Conservation (phyloP, 2,329 filamentous ascomycete genomes). For the Aspergillus hiratsukae region DNA sequence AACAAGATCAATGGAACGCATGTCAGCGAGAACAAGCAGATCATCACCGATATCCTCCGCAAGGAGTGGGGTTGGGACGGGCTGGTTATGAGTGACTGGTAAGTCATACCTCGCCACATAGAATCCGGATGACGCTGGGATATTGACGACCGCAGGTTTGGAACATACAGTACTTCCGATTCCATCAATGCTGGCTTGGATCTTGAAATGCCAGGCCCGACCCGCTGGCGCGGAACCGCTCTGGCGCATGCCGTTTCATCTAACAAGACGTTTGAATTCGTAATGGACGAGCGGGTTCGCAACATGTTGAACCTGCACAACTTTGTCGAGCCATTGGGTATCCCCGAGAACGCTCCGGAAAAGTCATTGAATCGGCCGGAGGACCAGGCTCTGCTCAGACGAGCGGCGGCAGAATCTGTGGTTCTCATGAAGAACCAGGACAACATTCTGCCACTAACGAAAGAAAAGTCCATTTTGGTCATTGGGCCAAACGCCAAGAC, state of each 20-base stretch:
- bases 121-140: not conserved
- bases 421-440: conserved; percentile 71
- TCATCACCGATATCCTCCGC: conserved; percentile 43
- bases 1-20: conserved; percentile 53
- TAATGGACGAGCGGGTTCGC: conserved; percentile 56
- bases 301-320: conserved; percentile 58
- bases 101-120: conserved; percentile 6
- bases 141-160: conserved; percentile 31
- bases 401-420: conserved; percentile 64
- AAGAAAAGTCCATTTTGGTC: conserved; percentile 45
- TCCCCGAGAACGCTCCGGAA: conserved; percentile 54
- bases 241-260: conserved; percentile 46
- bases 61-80: conserved; percentile 46
- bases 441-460: conserved; percentile 54
- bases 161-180: conserved; percentile 44
- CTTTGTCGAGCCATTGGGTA: conserved; percentile 49
- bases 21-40: conserved; percentile 38
- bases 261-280: conserved; percentile 53
- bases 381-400: conserved; percentile 60
- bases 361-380: conserved; percentile 55
- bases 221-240: conserved; percentile 38
- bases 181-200: conserved; percentile 44
- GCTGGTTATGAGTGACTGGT: conserved; percentile 46
- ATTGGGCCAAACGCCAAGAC: conserved; percentile 53
- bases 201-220: conserved; percentile 46